A percentile compares a stretch with the other conserved stretches of the same genome.
These are phyloP conservation scores for Amphibolis antarctica DNA, from an alignment of 106 monocot species.

Conservation along the genomic window DNA sequence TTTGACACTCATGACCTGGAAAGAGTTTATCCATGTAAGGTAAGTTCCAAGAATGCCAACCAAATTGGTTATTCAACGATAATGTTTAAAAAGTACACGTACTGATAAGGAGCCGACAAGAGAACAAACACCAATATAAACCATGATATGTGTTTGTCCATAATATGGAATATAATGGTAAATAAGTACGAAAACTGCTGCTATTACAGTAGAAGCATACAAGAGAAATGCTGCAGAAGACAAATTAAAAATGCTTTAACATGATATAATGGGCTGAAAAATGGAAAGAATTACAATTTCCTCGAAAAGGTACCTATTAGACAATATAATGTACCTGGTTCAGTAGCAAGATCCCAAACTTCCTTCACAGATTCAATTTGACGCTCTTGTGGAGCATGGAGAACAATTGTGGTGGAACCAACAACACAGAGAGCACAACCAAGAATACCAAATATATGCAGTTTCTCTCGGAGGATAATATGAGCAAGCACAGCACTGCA, in stretches of 20 bases:
- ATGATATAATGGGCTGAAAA: background rate
- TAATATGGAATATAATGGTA: constrained; percentile 52
- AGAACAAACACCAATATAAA: constrained; percentile 81
- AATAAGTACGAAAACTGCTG: constrained; percentile 47
- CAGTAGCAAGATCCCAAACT: constrained; percentile 92
- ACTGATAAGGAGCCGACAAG: constrained; percentile 84
- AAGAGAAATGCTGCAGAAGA: constrained; percentile 49
- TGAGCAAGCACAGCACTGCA: constrained; percentile 81
- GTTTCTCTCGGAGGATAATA: constrained; percentile 66
- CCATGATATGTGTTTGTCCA: constrained; percentile 83
- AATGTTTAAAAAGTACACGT: constrained; percentile 9
- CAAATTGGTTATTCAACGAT: background rate
- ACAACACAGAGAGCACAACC: constrained; percentile 86
- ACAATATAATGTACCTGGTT: constrained; percentile 53
- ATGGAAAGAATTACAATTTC: background rate
- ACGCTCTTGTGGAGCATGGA: constrained; percentile 91
- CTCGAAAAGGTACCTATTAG: background rate
- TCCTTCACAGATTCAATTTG: constrained; percentile 69
- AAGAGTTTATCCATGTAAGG: background rate
- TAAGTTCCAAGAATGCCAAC: background rate
- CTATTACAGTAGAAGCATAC: constrained; percentile 46
- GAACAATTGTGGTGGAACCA: constrained; percentile 83
- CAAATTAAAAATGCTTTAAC: background rate
- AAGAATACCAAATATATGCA: constrained; percentile 83
- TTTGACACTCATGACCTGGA: constrained; percentile 87